Evolutionary conservation across 2,329 filamentous ascomycete genomes (phyloP).

Genomic region (Byssochlamys sp.): DNA sequence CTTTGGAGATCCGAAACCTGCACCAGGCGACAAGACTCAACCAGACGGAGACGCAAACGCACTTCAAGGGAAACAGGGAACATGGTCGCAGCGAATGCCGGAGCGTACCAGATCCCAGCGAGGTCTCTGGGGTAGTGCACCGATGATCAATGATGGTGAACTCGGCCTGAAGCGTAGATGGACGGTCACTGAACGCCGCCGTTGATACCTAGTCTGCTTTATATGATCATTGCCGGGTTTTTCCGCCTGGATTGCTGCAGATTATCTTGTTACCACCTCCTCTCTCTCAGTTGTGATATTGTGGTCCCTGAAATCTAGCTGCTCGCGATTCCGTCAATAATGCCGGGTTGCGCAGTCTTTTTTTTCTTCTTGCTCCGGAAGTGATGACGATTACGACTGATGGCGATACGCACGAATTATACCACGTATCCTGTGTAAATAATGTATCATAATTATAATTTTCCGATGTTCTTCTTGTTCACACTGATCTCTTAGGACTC

Average conservation of each 20-base stretch:
- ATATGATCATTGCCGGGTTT: not conserved
- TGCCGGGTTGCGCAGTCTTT: not conserved
- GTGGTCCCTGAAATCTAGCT: not conserved
- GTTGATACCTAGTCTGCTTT: slow-evolving; percentile 1
- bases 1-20: slow-evolving; percentile 21
- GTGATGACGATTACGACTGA: not conserved
- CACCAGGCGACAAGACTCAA: slow-evolving; percentile 2
- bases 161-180: slow-evolving; percentile 24
- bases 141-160: slow-evolving; percentile 20
- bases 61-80: slow-evolving; percentile 1
- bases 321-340: not conserved
- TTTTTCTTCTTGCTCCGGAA: not conserved
- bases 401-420: not conserved
- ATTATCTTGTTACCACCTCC: too few species aligned
- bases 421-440: not conserved
- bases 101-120: slow-evolving; percentile 23
- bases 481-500: too few species aligned
- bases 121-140: slow-evolving; percentile 29
- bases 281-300: not conserved
- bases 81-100: slow-evolving; percentile 15
- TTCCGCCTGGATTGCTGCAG: too few species aligned
- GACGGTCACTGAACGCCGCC: slow-evolving; percentile 27
- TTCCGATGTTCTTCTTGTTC: not conserved
- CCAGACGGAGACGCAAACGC: not conserved
- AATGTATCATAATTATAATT: not conserved